These are phyloP conservation scores for Kurtzmaniella quercitrusa DNA, from an alignment of 1,139 yeast genomes.

Conservation along the genomic window DNA sequence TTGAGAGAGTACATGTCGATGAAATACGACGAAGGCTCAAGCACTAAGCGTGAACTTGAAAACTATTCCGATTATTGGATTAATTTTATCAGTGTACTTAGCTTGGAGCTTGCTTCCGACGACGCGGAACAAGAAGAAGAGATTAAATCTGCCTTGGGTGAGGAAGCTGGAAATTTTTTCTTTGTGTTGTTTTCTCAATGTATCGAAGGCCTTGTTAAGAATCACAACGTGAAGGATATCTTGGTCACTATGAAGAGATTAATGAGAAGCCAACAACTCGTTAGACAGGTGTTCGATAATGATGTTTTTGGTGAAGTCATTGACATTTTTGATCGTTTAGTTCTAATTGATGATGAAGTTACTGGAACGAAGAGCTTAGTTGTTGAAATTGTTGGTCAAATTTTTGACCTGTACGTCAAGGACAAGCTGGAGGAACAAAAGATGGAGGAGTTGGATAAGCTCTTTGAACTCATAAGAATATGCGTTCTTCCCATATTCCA, in stretches of 20 bases:
- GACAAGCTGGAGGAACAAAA: background rate
- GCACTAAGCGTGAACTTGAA: conserved; percentile 48
- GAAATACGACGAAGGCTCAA: conserved; percentile 45
- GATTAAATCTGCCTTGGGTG: conserved; percentile 44
- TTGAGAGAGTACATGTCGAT: conserved; percentile 71
- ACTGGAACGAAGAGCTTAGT: conserved; percentile 48
- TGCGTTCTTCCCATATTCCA: conserved; percentile 61
- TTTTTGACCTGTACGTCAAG: conserved; percentile 32
- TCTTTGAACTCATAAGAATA: conserved; percentile 78
- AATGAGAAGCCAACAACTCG: conserved; percentile 54
- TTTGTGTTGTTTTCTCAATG: conserved; percentile 84
- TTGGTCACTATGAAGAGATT: conserved; percentile 55
- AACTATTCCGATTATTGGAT: conserved; percentile 72
- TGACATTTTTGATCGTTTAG: conserved; percentile 71
- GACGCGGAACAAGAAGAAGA: conserved; percentile 40
- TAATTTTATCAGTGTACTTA: conserved; percentile 72
- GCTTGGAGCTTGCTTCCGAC: conserved; percentile 43
- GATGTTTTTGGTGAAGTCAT: conserved; percentile 71
- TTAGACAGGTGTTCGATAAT: conserved; percentile 60
- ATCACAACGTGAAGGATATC: conserved; percentile 38
- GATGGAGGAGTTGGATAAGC: conserved; percentile 58
- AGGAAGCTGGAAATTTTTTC: conserved; percentile 70
- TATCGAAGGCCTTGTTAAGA: conserved; percentile 63
- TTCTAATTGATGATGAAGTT: conserved; percentile 53
- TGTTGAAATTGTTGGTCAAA: conserved; percentile 51